Base-by-base conservation (phyloP, 192 early-diverging fungal species). In the Coemansia sp. region DNA sequence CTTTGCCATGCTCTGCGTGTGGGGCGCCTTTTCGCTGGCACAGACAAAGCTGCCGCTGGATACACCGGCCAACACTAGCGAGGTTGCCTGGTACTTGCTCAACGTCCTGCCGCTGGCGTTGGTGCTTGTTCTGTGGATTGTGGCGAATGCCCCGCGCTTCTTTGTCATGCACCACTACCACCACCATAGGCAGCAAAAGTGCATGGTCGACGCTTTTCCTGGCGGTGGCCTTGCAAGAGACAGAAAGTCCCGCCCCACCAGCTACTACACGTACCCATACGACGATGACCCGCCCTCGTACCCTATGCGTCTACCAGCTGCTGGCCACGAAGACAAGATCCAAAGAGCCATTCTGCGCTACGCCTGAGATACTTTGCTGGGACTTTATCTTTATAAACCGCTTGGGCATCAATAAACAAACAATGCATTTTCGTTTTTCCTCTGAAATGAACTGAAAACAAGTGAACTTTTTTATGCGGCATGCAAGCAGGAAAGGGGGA, bases 21-120 rank as follows among this genome's bases (percentile, higher is more conserved):
- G 75, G 75, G 62, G 58, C 28, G 27, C 54, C 30, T 73, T 54
- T 48, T 31, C 59, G 3, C 47, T 79, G 45, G 75, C 70, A 10
- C 62, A 67, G 55, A 33, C 57, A 20, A 62, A 61, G 62, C 48
- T 64, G 65, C 64, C 65, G 31, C 60, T 58, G 4, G 15, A 25
- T 7, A 33, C 25, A 22, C 37, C 33, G 6, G 66, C 61, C 13
- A 65, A 58, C 55, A 57, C 62, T 0, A 69, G 75, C 55, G 64
- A 72, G 62, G 53, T 59, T 3, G 30, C 47, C 6, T 73, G 67
- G 55, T 79, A 72, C n/a, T 30, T 79, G 62, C 75, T 79, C 11
- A 55, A 56, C 4, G 38, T 60, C 17, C 36, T 79, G 59, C 75
- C 75, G 13, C 55, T 73, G 37, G 75, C 57, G 2, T 40, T 78